Conservation (phyloP, 768 basidiomycete genomes). For the Tephrocybe sp. region DNA sequence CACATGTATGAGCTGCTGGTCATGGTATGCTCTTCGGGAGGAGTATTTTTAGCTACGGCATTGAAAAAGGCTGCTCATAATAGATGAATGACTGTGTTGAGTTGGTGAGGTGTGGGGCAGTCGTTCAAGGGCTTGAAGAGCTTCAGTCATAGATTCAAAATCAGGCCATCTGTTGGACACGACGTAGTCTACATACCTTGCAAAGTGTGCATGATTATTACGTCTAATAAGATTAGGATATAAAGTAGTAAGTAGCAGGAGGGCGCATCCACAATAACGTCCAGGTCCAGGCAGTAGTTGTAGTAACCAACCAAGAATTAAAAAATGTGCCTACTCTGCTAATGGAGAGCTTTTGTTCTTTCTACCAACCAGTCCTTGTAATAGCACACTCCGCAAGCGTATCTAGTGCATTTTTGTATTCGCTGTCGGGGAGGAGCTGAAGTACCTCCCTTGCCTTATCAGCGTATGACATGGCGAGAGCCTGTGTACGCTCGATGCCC, state of each 20-base stretch:
- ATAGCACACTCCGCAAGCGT: slow-evolving; percentile 69
- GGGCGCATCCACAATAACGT: not conserved
- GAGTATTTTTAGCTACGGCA: too few relatives aligned
- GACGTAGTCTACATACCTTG: not conserved
- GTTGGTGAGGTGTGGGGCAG: too few relatives aligned
- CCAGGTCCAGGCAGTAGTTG: not conserved
- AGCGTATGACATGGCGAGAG: slow-evolving; percentile 75
- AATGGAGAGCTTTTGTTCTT: not conserved
- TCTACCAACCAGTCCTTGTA: slow-evolving; percentile 52
- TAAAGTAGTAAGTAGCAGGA: not conserved
- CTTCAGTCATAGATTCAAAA: too few relatives aligned
- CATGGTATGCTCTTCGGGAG: too few relatives aligned
- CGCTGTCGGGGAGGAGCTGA: slow-evolving; percentile 72
- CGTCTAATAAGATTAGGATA: not conserved
- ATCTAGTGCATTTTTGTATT: slow-evolving; percentile 75
- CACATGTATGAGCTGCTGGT: too few relatives aligned
- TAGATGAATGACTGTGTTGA: too few relatives aligned
- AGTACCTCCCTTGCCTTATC: slow-evolving; percentile 74
- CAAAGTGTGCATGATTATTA: not conserved
- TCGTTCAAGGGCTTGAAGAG: too few relatives aligned
- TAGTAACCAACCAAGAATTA: not conserved
- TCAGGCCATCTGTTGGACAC: too few relatives aligned
- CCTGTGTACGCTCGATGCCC: slow-evolving; percentile 76
- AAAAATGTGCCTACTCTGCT: not conserved
- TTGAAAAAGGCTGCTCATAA: too few relatives aligned